Evolutionary conservation across 106 monocot species (phyloP).

Genomic region (Acorus gramineus): DNA sequence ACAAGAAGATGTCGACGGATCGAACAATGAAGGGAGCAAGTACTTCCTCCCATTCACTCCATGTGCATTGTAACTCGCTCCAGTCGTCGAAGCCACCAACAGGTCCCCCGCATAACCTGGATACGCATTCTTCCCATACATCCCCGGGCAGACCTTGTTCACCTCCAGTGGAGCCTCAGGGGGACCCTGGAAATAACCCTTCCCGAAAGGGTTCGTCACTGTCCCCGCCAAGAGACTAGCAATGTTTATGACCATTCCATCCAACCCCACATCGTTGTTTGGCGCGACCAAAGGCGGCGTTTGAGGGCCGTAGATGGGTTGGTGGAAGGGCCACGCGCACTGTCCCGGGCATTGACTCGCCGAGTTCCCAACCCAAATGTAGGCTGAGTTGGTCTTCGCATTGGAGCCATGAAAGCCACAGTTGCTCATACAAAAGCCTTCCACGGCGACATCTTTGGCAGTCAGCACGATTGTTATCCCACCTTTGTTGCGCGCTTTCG

Average conservation of each 20-base stretch:
- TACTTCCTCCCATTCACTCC: slow-evolving; percentile 4
- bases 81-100: not conserved
- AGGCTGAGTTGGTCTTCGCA: not conserved
- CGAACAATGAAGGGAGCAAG: too few relatives aligned
- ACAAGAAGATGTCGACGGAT: too few relatives aligned
- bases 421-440: slow-evolving; percentile 35
- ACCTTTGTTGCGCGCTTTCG: slow-evolving; percentile 2
- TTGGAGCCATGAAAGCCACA: slow-evolving; percentile 24
- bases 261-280: slow-evolving; percentile 1
- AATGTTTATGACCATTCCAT: slow-evolving; percentile 4
- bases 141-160: slow-evolving; percentile 10
- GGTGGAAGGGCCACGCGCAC: slow-evolving; percentile 16
- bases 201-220: not conserved
- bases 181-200: not conserved
- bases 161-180: slow-evolving; percentile 13
- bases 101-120: slow-evolving; percentile 6
- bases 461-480: slow-evolving; percentile 32
- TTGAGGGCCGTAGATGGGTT: slow-evolving; percentile 14
- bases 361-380: slow-evolving; percentile 21
- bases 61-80: slow-evolving; percentile 12
- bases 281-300: slow-evolving; percentile 9
- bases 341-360: slow-evolving; percentile 7
- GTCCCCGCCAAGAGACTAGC: not conserved
- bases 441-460: slow-evolving; percentile 28
- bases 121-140: slow-evolving; percentile 1